These are phyloP conservation scores for Penicillium sp. DNA, from an alignment of 2,329 filamentous ascomycete genomes.

Conservation along the genomic window DNA sequence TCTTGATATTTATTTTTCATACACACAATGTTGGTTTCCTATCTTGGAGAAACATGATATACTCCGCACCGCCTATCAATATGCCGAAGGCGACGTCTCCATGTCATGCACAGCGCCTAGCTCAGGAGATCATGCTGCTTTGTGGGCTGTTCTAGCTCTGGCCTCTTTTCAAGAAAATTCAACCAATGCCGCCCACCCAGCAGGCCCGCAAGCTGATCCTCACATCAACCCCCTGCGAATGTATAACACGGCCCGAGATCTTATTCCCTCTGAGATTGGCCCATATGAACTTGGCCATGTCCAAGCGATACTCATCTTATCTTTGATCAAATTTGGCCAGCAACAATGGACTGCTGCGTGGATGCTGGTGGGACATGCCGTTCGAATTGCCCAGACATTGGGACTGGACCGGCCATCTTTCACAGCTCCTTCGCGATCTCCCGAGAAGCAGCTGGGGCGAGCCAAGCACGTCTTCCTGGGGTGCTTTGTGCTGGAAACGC, in stretches of 20 bases:
- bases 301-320: conserved; percentile 62
- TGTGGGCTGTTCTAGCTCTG: conserved; percentile 64
- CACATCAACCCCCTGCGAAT: conserved; percentile 42
- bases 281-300: conserved; percentile 56
- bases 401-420: conserved; percentile 48
- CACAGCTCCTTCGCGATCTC: conserved; percentile 50
- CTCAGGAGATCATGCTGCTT: conserved; percentile 56
- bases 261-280: conserved; percentile 54
- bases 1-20: conserved; percentile 73
- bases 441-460: conserved; percentile 40
- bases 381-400: conserved; percentile 50
- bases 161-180: conserved; percentile 59
- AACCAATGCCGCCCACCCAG: conserved; percentile 30
- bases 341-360: conserved; percentile 63
- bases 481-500: conserved; percentile 58
- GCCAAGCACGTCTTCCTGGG: conserved; percentile 54
- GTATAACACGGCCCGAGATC: conserved; percentile 45
- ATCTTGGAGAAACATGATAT: conserved; percentile 70
- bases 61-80: conserved; percentile 53
- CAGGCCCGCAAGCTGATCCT: conserved; percentile 18
- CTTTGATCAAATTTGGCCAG: conserved; percentile 65
- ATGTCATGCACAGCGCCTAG: conserved; percentile 37
- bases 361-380: conserved; percentile 66
- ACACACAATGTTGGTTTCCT: conserved; percentile 76
- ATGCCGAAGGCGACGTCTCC: conserved; percentile 34